Evolutionary conservation across 257 asterid species (phyloP).

Genomic region (Solanum dulcamara): DNA sequence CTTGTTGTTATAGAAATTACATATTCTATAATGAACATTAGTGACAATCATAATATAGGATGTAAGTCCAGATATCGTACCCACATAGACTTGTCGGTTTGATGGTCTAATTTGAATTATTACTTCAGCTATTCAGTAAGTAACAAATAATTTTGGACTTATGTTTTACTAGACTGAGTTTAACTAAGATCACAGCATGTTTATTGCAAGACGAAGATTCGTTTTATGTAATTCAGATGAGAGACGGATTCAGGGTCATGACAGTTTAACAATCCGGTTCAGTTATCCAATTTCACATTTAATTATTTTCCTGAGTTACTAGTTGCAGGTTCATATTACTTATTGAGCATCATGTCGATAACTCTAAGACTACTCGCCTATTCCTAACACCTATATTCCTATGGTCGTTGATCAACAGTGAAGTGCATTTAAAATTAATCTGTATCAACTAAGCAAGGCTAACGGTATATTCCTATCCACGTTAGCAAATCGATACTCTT

Average conservation of each 20-base stretch:
- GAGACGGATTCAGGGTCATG: neutral
- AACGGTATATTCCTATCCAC: no score
- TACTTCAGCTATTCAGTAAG: no score
- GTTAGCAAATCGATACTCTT: no score
- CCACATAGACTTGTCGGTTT: neutral
- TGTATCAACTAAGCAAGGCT: no score
- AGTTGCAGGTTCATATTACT: neutral
- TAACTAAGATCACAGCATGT: neutral
- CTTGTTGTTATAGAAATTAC: neutral
- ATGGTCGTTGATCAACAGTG: no score
- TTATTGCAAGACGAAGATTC: neutral
- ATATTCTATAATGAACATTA: neutral
- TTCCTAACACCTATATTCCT: no score
- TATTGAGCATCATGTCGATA: neutral
- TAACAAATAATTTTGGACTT: no score
- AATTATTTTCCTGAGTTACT: neutral
- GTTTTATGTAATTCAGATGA: neutral
- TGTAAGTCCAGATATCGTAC: neutral
- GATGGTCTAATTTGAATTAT: no score
- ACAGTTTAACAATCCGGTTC: neutral
- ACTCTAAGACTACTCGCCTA: neutral
- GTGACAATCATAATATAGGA: no score
- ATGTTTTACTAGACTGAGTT: neutral
- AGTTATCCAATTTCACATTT: neutral
- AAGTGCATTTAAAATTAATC: no score